These are phyloP conservation scores for Coemansia sp. DNA, from an alignment of 371 early-diverging fungal genomes.

Conservation along the genomic window DNA sequence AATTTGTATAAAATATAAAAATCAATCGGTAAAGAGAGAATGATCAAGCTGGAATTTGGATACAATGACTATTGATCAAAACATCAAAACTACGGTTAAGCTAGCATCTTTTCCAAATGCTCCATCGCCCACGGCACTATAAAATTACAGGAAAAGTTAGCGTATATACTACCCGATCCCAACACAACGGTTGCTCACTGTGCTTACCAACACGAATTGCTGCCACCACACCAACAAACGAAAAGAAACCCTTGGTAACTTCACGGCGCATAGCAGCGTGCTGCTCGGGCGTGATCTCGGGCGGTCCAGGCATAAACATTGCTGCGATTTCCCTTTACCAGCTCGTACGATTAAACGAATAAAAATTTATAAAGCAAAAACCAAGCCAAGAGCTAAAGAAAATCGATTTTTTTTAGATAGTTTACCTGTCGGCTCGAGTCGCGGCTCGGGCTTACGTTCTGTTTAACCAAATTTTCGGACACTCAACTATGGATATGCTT, in stretches of 20 bases:
- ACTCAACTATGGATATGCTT: neutral
- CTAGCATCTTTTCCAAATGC: slow-evolving; percentile 41
- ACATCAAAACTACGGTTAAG: slow-evolving; percentile 5
- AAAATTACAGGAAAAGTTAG: neutral
- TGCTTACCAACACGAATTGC: slow-evolving; percentile 45
- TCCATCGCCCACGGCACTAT: slow-evolving; percentile 49
- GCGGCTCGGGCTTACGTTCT: slow-evolving; percentile 3
- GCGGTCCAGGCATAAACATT: slow-evolving; percentile 51
- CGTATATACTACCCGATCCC: too few species aligned
- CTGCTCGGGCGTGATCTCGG: slow-evolving; percentile 47
- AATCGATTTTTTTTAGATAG: neutral
- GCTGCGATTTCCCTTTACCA: neutral
- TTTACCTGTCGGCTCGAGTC: neutral
- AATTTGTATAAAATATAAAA: too few species aligned
- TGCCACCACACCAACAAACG: slow-evolving; percentile 41
- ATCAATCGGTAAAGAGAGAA: too few species aligned
- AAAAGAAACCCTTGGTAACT: slow-evolving; percentile 34
- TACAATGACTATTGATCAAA: too few species aligned
- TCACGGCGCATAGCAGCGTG: slow-evolving; percentile 46
- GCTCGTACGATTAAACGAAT: neutral
- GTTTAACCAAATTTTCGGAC: neutral
- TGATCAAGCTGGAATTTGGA: too few species aligned
- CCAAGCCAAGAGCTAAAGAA: neutral
- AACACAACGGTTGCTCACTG: neutral
- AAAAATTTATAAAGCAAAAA: neutral